Base-by-base conservation (phyloP, 225 moss, liverwort and hornwort species). In the Marchantia polymorpha region DNA sequence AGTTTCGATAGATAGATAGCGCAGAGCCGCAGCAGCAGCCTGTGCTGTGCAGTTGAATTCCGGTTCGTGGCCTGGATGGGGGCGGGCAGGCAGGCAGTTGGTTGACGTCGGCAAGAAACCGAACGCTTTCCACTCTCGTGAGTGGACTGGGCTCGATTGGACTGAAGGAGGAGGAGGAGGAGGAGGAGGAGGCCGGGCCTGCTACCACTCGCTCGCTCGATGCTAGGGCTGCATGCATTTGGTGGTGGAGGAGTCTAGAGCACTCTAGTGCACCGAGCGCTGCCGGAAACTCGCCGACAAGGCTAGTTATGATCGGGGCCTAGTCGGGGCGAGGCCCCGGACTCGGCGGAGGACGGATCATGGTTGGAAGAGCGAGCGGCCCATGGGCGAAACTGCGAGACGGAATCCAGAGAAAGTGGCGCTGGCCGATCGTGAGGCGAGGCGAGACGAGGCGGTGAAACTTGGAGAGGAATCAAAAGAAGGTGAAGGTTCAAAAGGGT, bases 251-350 rank as follows among this genome's bases (percentile, higher is more conserved):
- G 67, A 30, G 26, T 66, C 66, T 66, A 67, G 67, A 2, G 56
- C 56, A 56, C 56, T 19, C 0, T 9, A 29, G 9, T 3, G 61
- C 19, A 61, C 20, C 63, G 25, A 63, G 63, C 9, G 67, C 30
- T 67, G 67, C 67, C 67, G 67, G 67, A 67, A 67, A 67, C 67
- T 67, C 30, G 67, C 67, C 67, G 67, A 67, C 67, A 67, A 67
- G 30, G 31, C 25, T 67, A 67, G 64, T 67, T 29, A 67, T 39
- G 30, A 39, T 14, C 15, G 67, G 29, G 31, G 67, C 12, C 25
- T 67, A 12, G 63, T n/a, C n/a, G 67, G 39, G 30, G 10, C 14
- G 25, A 12, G 13, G 63, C 23, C 0, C 11, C 15, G 31, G 67
- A 14, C 8, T 17, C 7, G n/a, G 60, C 17, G 15, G 20, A 39